A percentile compares a stretch with the other conserved stretches of the same genome.
phyloP scores from a whole-genome alignment of 1,284 basidiomycete genomes.

The Cryptococcus hybrid region DNA sequence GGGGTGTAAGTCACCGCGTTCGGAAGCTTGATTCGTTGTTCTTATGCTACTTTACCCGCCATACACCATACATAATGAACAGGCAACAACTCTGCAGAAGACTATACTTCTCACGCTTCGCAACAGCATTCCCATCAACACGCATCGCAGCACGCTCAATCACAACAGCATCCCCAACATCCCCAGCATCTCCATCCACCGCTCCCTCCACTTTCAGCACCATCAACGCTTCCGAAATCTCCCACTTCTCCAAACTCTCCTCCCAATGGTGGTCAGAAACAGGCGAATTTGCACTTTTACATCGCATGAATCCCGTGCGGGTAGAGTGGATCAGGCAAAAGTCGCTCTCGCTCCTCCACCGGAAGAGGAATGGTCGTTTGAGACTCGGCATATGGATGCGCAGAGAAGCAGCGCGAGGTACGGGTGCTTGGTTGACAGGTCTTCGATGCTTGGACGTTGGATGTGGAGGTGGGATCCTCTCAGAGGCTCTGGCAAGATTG shows the following conservation, averaged over 20 bases:
- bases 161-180: too few relatives aligned
- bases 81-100: too few relatives aligned
- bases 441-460: slow-evolving; percentile 80
- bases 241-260: slow-evolving; percentile 87
- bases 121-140: too few relatives aligned
- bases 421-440: slow-evolving; percentile 57
- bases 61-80: too few relatives aligned
- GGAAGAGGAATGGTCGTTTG: slow-evolving; percentile 52
- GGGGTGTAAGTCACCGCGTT: background rate
- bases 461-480: slow-evolving; percentile 91
- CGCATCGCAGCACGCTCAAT: too few relatives aligned
- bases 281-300: slow-evolving; percentile 86
- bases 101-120: too few relatives aligned
- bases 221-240: slow-evolving; percentile 78
- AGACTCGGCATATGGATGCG: slow-evolving; percentile 44
- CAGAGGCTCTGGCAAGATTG: slow-evolving; percentile 86
- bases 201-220: slow-evolving; percentile 45
- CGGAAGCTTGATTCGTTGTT: background rate
- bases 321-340: slow-evolving; percentile 80
- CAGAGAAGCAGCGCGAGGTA: slow-evolving; percentile 34
- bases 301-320: slow-evolving; percentile 93
- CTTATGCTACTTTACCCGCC: too few relatives aligned
- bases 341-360: slow-evolving; percentile 59
- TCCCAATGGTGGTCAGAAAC: slow-evolving; percentile 96
- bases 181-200: background rate